Conservation (phyloP, 805 yeast genomes). For the Cyberlindnera xylosilytica region DNA sequence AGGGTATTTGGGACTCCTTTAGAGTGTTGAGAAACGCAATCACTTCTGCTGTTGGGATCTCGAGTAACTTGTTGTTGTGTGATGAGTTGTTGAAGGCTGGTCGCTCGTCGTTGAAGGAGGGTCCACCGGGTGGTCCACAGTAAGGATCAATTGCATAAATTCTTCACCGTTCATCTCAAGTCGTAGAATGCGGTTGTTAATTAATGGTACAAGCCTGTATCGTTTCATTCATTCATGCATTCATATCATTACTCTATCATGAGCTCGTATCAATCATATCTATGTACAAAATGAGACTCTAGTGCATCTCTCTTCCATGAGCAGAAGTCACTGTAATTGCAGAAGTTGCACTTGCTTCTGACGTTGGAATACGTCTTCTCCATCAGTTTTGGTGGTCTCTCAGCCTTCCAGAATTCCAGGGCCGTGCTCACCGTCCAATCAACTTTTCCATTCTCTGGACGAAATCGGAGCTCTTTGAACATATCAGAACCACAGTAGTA, state of each 20-base stretch:
- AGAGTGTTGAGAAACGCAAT: constrained; percentile 92
- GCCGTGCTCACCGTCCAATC: constrained; percentile 31
- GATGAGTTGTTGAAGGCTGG: constrained; percentile 98
- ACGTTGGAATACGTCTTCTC: constrained; percentile 33
- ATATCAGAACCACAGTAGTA: constrained; percentile 46
- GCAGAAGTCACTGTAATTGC: constrained; percentile 49
- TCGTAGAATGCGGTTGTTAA: no score
- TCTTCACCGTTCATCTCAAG: no score
- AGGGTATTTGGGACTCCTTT: constrained; percentile 96
- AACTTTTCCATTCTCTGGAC: no score
- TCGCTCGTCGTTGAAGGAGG: constrained; percentile 80
- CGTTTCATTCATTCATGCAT: no score
- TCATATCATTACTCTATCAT: no score
- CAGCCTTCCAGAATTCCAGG: constrained; percentile 57
- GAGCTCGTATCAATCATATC: background rate
- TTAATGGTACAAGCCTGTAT: no score
- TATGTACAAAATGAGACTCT: background rate
- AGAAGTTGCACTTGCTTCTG: constrained; percentile 44
- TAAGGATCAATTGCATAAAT: background rate
- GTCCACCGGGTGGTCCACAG: constrained; percentile 26
- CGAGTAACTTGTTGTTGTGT: constrained; percentile 86
- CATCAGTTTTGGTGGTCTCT: constrained; percentile 45
- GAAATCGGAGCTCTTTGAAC: constrained; percentile 39
- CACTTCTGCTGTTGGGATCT: constrained; percentile 89
- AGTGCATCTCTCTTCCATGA: constrained; percentile 34